Base-by-base conservation (phyloP, 2,329 filamentous ascomycete species). In the Pestalotiopsis sp. region DNA sequence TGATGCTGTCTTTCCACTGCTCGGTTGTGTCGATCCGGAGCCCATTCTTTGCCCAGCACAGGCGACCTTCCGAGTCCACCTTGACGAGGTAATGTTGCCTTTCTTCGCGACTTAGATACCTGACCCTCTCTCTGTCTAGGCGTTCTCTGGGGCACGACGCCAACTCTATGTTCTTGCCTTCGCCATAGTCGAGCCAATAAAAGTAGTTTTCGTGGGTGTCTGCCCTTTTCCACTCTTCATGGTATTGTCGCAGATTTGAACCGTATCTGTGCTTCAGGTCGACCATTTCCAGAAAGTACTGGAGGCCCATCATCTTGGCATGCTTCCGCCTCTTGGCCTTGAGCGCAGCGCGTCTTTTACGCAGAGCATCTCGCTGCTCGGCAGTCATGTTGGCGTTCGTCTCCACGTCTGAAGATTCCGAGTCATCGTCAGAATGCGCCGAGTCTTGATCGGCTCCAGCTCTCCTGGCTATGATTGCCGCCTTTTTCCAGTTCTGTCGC, bases 31-130 rank as follows among this genome's bases (percentile, higher is more conserved):
- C 92, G 72, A 98, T 93, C 7, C 88, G 85, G 66, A 88, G 83
- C 1, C 90, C 90, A 73, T 96, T 94, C 81, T 96, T 97, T 1
- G 91, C 92, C 93, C 94, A 97, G 69, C 92, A 90, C n/a, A 97
- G 83, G 4, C 90, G 85, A 0, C 94, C 94, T 48, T 92, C 85
- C 0, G 81, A 75, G 73, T 97, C 92, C 13, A 97, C 88, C 55
- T 86, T 87, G 39, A 96, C 93, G 13, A 97, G 83, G 75, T 97
- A 98, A 71, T 92, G 86, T 77, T 92, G 84, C 9, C 94, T 85
- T 78, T 97, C 94, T 76, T 97, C 94, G 1, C 91, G 86, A 5
- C 90, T 93, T 24, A 98, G 82, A 76, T 97, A 98, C 20, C 94
- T 87, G 1, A 97, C 92, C 73, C 91, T 89, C 77, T 97, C 93